Base-by-base conservation (phyloP, 768 basidiomycete genomes). In the Rhizopogon sp. region DNA sequence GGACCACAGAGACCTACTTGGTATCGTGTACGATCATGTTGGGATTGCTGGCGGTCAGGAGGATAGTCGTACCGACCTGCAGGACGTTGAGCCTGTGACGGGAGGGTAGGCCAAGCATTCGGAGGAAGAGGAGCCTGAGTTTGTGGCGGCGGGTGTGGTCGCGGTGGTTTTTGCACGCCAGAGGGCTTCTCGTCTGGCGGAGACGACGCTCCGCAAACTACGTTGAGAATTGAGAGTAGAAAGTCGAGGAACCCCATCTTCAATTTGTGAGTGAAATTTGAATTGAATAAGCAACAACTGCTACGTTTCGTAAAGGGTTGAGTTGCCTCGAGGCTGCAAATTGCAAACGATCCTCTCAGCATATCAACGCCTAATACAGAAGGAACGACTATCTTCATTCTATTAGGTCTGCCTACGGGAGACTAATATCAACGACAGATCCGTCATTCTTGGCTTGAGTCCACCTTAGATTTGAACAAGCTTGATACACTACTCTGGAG, bases 221-320 rank as follows among this genome's bases (percentile, higher is more conserved):
- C 41, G 4, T 46, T 62, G 10, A 54, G 63, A 17, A 70, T 43
- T 31, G 62, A 53, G 33, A 60, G 65, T 14, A 70, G 49, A 39
- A 70, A 42, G 37, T 71, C 65, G 59, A 65, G 55, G 0, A 70
- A 56, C 3, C 65, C 56, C 44, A 50, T 58, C 64, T 25, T 25
- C 25, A 25, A 25, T 3, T 68, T 43, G 3, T 41, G 10, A 58
- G 33, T 3, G 39, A n/a, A n/a, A n/a, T n/a, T n/a, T n/a, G n/a
- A 29, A 14, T 20, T 20, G 31, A 33, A 33, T 33, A 10, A 10
- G 31, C 31, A 10, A 10, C 31, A 8, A 33, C 31, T 33, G 4
- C 25, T 33, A 33, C 31, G 31, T 33, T 33, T 33, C 10, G 3
- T 33, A 9, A 7, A 33, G 3, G 25, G 25, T 25, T 33, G 2